Conservation (phyloP, 106 monocot genomes). For the Chionographis japonica region DNA sequence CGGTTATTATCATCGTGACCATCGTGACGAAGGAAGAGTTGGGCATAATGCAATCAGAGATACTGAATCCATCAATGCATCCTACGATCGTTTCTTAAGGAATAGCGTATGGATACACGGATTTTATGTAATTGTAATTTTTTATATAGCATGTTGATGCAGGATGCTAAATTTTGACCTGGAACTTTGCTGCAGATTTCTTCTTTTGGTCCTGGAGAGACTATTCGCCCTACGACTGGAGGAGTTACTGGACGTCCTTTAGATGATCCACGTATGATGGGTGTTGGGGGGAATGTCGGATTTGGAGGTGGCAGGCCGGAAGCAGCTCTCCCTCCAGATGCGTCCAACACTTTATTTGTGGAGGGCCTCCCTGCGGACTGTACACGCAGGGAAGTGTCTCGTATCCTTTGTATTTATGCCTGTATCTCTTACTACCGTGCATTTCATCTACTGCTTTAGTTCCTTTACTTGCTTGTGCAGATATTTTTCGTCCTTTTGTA, state of each 20-base stretch:
- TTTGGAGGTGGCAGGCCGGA: slow-evolving; percentile 37
- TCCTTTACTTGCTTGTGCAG: slow-evolving; percentile 46
- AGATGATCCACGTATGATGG: slow-evolving; percentile 38
- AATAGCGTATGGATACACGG: slow-evolving; percentile 50
- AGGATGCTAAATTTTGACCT: background rate
- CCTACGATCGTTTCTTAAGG: slow-evolving; percentile 78
- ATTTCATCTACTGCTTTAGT: slow-evolving; percentile 1
- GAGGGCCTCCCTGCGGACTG: slow-evolving; percentile 69
- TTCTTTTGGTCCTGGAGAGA: slow-evolving; percentile 25
- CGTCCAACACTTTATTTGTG: slow-evolving; percentile 65
- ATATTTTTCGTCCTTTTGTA: slow-evolving; percentile 72
- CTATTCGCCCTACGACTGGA: slow-evolving; percentile 35
- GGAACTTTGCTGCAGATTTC: slow-evolving; percentile 13
- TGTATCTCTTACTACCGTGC: background rate
- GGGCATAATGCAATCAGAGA: slow-evolving; percentile 39
- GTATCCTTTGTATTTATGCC: slow-evolving; percentile 49
- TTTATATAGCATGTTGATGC: background rate
- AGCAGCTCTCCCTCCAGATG: slow-evolving; percentile 67
- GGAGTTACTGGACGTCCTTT: slow-evolving; percentile 32
- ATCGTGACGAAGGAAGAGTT: slow-evolving; percentile 56
- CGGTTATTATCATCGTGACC: slow-evolving; percentile 54
- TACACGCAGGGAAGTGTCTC: slow-evolving; percentile 72
- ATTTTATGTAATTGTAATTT: background rate
- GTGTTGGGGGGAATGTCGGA: slow-evolving; percentile 21
- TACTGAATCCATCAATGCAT: slow-evolving; percentile 62